phyloP scores from a whole-genome alignment of 495 filamentous ascomycete genomes.

The Annulohypoxylon nitens region DNA sequence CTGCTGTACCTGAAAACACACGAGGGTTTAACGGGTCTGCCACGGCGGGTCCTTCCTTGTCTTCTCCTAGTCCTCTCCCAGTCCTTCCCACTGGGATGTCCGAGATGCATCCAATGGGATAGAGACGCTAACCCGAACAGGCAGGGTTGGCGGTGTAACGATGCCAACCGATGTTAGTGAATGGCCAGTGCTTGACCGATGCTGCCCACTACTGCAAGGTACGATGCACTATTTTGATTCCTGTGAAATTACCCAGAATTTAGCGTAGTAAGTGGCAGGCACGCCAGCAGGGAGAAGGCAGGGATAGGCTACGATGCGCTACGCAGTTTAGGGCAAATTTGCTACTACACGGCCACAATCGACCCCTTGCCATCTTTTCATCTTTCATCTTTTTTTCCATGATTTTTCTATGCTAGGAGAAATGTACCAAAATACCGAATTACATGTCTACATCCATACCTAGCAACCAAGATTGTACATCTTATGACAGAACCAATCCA shows the following conservation, averaged over 20 bases:
- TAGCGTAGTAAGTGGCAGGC: conserved; percentile 36
- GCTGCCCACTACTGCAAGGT: conserved; percentile 44
- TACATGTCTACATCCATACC: not conserved
- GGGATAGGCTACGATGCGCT: not conserved
- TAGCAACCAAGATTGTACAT: not conserved
- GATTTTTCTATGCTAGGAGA: conserved; percentile 10
- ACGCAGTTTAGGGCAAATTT: conserved; percentile 13
- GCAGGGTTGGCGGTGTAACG: conserved; percentile 31
- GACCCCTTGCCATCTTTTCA: not conserved
- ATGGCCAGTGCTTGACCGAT: conserved; percentile 41
- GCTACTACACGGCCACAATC: conserved; percentile 7
- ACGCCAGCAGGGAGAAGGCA: not conserved
- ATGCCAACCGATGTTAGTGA: conserved; percentile 23
- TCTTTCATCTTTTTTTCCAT: conserved; percentile 5
- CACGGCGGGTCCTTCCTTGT: conserved; percentile 28
- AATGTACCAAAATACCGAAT: not conserved
- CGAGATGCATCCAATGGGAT: conserved; percentile 27
- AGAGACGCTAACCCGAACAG: conserved; percentile 19
- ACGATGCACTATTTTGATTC: conserved; percentile 46
- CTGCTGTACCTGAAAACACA: conserved; percentile 5
- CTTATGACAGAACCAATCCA: conserved; percentile 13
- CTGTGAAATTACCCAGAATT: conserved; percentile 42
- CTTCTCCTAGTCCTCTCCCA: not conserved
- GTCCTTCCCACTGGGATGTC: conserved; percentile 29
- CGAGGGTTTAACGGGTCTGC: conserved; percentile 9